Conservation (phyloP, 2,329 filamentous ascomycete species). For the Didymellaceae sp. region DNA sequence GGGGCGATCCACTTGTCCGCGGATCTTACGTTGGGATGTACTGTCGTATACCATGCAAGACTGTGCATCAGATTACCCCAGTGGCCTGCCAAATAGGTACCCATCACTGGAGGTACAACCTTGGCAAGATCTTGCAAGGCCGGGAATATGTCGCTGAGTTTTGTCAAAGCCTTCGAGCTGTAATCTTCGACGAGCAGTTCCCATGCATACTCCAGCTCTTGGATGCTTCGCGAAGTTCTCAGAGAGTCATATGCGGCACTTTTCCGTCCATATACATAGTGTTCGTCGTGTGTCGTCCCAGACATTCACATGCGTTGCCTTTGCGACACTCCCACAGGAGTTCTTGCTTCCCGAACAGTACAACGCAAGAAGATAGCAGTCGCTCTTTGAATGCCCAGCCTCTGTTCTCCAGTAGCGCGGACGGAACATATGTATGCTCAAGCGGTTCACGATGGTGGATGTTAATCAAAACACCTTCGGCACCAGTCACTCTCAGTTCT, state of each 20-base stretch:
- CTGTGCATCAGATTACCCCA: conserved; percentile 1
- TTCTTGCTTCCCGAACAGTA: not conserved
- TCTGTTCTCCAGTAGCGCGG: not conserved
- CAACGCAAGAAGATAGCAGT: not conserved
- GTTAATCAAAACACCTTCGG: not conserved
- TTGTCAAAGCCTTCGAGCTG: conserved; percentile 4
- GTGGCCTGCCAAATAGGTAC: conserved; percentile 14
- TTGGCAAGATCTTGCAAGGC: conserved; percentile 16
- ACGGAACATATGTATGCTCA: not conserved
- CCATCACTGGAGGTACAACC: not conserved
- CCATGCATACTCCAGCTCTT: conserved; percentile 1
- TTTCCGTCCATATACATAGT: not conserved
- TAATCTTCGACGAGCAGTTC: not conserved
- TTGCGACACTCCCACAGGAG: not conserved
- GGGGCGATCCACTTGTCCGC: conserved; percentile 7
- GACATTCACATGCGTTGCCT: not conserved
- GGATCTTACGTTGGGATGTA: not conserved
- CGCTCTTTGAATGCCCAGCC: not conserved
- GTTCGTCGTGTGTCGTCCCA: not conserved
- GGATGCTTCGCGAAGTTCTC: not conserved
- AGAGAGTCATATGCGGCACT: not conserved
- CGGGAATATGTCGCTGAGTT: conserved; percentile 7
- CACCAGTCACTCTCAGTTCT: too few relatives aligned
- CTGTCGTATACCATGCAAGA: conserved; percentile 2
- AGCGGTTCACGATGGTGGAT: not conserved